Evolutionary conservation across 2,329 filamentous ascomycete species (phyloP).

Genomic region (Trichoderma gracile): DNA sequence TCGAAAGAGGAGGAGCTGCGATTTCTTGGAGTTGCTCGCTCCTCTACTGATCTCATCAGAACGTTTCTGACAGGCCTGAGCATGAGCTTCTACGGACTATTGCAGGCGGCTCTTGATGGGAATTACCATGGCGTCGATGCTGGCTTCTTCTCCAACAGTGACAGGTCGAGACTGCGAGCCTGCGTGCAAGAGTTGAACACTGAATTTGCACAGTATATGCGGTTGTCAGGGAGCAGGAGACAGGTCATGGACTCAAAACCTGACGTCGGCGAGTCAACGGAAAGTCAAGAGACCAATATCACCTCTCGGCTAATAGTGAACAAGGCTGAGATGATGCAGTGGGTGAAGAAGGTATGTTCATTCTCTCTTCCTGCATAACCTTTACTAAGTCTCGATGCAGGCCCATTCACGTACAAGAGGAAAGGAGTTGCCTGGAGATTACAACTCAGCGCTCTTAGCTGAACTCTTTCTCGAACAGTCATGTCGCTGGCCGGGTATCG

Average conservation of each 20-base stretch:
- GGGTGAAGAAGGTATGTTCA: not conserved
- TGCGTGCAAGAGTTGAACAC: not conserved
- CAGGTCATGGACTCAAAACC: not conserved
- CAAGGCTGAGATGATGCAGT: not conserved
- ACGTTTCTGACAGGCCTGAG: not conserved
- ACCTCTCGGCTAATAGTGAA: not conserved
- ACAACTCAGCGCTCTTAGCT: not conserved
- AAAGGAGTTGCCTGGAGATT: not conserved
- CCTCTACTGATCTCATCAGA: not conserved
- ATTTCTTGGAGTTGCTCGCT: not conserved
- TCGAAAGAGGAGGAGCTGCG: not conserved
- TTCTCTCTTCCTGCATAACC: not conserved
- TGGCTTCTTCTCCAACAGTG: not conserved
- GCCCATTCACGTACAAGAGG: not conserved
- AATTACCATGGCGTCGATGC: not conserved
- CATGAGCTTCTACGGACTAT: not conserved
- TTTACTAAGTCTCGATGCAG: not conserved
- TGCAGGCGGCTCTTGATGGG: not conserved
- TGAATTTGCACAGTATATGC: not conserved
- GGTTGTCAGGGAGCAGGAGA: not conserved
- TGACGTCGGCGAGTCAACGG: not conserved
- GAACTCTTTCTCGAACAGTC: conserved; percentile 8
- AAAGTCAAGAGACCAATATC: not conserved
- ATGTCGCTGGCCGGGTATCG: not conserved
- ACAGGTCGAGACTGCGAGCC: not conserved